Evolutionary conservation across 2,329 filamentous ascomycete species (phyloP).

Genomic region (Emmonsia crescens): DNA sequence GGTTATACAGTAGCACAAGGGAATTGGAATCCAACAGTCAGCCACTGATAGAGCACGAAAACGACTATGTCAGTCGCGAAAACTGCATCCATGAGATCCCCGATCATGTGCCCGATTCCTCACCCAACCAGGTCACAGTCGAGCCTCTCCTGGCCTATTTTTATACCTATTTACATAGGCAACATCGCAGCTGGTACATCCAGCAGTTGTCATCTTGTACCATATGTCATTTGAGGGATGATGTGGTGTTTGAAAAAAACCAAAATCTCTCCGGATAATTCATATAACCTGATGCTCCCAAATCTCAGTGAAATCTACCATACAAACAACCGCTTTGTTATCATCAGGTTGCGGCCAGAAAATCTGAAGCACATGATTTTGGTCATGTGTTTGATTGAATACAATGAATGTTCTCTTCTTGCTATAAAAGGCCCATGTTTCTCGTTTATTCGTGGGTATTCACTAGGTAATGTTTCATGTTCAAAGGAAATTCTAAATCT

Average conservation of each 20-base stretch:
- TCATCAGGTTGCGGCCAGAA: neutral
- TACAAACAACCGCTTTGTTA: neutral
- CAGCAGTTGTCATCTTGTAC: neutral
- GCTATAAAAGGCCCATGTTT: neutral
- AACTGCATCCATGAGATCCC: neutral
- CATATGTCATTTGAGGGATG: neutral
- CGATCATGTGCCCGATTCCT: neutral
- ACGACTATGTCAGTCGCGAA: neutral
- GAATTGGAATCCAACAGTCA: neutral
- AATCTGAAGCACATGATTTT: neutral
- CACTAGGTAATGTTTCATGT: neutral
- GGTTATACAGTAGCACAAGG: neutral
- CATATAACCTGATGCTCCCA: neutral
- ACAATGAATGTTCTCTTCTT: neutral
- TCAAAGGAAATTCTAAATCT: neutral
- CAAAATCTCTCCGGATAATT: neutral
- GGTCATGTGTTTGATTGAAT: neutral
- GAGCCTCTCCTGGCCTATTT: neutral
- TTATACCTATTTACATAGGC: neutral
- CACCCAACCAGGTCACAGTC: neutral
- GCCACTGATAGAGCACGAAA: neutral
- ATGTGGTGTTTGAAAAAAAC: neutral
- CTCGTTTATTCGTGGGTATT: neutral
- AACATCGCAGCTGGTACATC: neutral
- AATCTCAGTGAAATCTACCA: neutral